phyloP scores from a whole-genome alignment of 495 filamentous ascomycete species.

The Xanthoparmelia taractica region DNA sequence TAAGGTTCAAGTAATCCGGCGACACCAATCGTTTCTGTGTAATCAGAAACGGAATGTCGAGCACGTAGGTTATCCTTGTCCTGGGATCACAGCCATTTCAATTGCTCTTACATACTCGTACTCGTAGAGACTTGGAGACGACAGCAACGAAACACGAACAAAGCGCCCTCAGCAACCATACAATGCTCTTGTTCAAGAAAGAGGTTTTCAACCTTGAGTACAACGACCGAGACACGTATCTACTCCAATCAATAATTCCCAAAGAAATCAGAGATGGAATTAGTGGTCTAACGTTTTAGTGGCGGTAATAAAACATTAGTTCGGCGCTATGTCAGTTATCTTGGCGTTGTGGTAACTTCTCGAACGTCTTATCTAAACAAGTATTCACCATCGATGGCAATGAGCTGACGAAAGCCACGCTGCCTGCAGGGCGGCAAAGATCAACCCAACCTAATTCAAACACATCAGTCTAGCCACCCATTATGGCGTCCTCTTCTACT shows the following conservation, averaged over 20 bases:
- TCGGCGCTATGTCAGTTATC: slow-evolving; percentile 3
- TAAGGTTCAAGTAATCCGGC: neutral
- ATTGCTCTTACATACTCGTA: neutral
- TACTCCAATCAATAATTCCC: neutral
- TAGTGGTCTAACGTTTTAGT: neutral
- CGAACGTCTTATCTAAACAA: neutral
- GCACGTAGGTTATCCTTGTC: too few species aligned
- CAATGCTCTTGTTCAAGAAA: neutral
- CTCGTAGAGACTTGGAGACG: neutral
- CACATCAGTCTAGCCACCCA: neutral
- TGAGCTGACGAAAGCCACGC: slow-evolving; percentile 20
- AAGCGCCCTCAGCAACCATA: neutral
- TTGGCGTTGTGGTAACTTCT: slow-evolving; percentile 15
- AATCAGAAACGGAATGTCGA: neutral
- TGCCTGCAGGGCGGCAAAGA: slow-evolving; percentile 18
- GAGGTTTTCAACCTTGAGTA: neutral
- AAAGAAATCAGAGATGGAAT: neutral
- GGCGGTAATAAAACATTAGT: neutral
- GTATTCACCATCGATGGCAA: slow-evolving; percentile 10
- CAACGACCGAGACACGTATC: neutral
- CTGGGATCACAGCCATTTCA: neutral
- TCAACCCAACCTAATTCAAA: neutral
- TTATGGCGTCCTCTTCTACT: slow-evolving; percentile 23
- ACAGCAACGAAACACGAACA: neutral
- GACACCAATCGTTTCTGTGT: too few species aligned